These are phyloP conservation scores for Rhynchospora pubera DNA, from an alignment of 176 grass and related monocot species.

Conservation along the genomic window DNA sequence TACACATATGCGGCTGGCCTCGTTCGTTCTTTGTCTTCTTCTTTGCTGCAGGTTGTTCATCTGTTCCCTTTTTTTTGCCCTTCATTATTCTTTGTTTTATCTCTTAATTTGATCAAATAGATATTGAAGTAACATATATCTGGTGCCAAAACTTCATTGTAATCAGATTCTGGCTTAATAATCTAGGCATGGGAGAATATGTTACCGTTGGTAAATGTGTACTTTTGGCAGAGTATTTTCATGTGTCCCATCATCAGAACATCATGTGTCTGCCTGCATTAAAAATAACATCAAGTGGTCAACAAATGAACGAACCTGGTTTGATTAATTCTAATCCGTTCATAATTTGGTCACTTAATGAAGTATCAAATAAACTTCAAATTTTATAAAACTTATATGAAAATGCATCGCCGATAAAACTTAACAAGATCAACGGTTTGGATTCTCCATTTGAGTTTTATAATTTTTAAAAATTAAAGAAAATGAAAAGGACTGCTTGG, in stretches of 20 bases:
- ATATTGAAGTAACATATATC: neutral
- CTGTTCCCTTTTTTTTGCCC: neutral
- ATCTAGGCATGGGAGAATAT: neutral
- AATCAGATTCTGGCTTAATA: neutral
- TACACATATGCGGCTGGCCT: conserved; percentile 94
- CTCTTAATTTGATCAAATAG: neutral
- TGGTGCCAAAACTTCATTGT: neutral
- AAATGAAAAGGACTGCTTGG: too few relatives aligned
- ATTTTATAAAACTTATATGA: too few relatives aligned
- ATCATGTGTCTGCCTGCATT: neutral
- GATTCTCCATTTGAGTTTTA: too few relatives aligned
- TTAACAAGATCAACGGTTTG: too few relatives aligned
- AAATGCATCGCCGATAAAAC: too few relatives aligned
- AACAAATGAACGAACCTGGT: too few relatives aligned
- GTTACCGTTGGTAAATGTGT: too few relatives aligned
- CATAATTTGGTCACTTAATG: too few relatives aligned
- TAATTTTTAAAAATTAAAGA: too few relatives aligned
- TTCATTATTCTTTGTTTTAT: conserved; percentile 1
- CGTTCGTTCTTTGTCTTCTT: conserved; percentile 86
- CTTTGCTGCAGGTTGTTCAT: conserved; percentile 62
- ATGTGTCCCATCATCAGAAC: neutral
- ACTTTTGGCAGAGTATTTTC: neutral
- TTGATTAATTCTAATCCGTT: too few relatives aligned
- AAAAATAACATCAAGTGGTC: too few relatives aligned
- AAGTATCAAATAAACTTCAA: too few relatives aligned